A percentile compares a stretch with the other conserved stretches of the same genome.
Conservation (phyloP, 2,329 filamentous ascomycete species). For the Aureobasidium sp. region DNA sequence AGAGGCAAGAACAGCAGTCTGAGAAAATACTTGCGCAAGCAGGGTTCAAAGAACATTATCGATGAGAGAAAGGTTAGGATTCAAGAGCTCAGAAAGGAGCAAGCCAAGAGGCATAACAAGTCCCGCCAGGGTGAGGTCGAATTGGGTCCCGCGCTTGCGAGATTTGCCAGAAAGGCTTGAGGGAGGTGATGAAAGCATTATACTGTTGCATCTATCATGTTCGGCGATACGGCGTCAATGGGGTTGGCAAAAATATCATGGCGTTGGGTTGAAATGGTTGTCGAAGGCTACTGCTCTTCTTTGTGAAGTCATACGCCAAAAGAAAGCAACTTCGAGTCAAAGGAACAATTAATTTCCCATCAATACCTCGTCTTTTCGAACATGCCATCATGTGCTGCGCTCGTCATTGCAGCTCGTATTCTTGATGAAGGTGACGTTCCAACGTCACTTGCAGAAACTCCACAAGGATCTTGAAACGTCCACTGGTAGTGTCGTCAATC, state of each 20-base stretch:
- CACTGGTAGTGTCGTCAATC: no score
- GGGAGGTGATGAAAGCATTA: background rate
- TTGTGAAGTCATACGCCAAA: no score
- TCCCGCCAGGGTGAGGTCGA: conserved; percentile 64
- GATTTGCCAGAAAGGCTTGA: conserved; percentile 66
- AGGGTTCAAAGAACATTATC: conserved; percentile 85
- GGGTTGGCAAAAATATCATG: background rate
- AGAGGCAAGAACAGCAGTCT: conserved; percentile 85
- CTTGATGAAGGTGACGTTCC: no score
- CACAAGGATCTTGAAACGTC: no score
- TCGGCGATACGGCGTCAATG: background rate
- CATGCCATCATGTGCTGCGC: no score
- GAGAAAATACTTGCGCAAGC: conserved; percentile 84
- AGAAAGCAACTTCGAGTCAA: no score
- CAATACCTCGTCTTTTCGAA: no score
- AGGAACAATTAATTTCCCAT: no score
- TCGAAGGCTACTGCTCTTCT: background rate
- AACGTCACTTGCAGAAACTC: no score
- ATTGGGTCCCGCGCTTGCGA: conserved; percentile 74
- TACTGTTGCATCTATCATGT: background rate
- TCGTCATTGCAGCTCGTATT: no score
- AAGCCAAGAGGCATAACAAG: conserved; percentile 61
- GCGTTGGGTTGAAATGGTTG: background rate
- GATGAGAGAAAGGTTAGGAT: conserved; percentile 88
- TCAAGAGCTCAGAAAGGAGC: conserved; percentile 68